Percentiles rank a stretch among this genome's conserved stretches.
These are phyloP conservation scores for Kwoniella sp. DNA, from an alignment of 768 basidiomycete genomes.

Conservation along the genomic window DNA sequence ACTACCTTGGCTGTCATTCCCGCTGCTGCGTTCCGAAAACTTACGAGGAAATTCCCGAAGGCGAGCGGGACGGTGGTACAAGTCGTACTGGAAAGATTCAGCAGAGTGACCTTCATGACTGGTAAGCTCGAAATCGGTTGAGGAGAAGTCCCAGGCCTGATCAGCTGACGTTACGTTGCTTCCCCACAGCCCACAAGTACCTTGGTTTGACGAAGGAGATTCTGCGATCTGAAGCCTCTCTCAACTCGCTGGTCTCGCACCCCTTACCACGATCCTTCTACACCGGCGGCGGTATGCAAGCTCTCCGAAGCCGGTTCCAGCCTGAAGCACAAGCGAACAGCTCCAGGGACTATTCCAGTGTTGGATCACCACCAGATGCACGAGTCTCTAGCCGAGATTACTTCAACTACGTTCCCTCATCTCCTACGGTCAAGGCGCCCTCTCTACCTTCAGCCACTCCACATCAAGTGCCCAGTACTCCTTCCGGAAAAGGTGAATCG, in stretches of 20 bases:
- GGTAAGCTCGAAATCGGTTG: conserved; percentile 57
- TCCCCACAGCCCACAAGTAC: conserved; percentile 77
- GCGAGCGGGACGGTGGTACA: conserved; percentile 95
- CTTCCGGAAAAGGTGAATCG: conserved; percentile 14
- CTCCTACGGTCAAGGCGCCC: conserved; percentile 42
- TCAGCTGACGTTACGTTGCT: background rate
- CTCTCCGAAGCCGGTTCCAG: conserved; percentile 84
- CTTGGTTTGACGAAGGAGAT: conserved; percentile 93
- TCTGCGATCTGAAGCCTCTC: conserved; percentile 91
- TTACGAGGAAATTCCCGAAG: conserved; percentile 96
- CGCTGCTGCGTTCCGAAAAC: conserved; percentile 88
- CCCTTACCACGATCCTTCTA: conserved; percentile 90
- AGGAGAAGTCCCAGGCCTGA: too few species aligned
- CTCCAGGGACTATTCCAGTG: conserved; percentile 10
- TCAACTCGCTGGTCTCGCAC: conserved; percentile 95
- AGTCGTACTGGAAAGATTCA: conserved; percentile 92
- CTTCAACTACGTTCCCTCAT: conserved; percentile 52
- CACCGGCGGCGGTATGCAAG: conserved; percentile 83
- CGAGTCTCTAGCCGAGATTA: conserved; percentile 49
- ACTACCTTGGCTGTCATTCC: conserved; percentile 98
- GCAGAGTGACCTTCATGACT: conserved; percentile 94
- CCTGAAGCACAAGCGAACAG: conserved; percentile 45
- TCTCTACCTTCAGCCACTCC: conserved; percentile 49
- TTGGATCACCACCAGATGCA: conserved; percentile 14
- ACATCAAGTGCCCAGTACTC: conserved; percentile 29